Percentiles rank a stretch among this genome's conserved stretches.
These are phyloP conservation scores for Antitrichia curtipendula DNA, from an alignment of 225 moss, liverwort and hornwort genomes.

Conservation along the genomic window DNA sequence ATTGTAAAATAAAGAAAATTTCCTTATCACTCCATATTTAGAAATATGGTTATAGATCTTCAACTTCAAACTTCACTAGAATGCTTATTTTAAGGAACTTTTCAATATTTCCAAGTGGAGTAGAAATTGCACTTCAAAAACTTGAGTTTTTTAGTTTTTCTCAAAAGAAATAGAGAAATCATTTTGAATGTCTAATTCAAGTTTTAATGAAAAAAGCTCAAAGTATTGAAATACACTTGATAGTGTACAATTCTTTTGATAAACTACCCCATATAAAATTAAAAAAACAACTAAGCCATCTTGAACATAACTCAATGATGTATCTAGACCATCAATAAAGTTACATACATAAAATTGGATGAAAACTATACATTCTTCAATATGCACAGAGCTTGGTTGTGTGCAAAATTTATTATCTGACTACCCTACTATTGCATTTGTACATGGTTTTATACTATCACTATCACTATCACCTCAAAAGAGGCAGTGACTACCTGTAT, in stretches of 20 bases:
- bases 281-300: background rate
- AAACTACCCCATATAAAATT: background rate
- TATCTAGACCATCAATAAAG: background rate
- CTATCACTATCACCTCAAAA: too few species aligned
- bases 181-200: too few species aligned
- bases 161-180: too few species aligned
- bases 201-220: too few species aligned
- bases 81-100: background rate
- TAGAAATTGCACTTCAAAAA: too few species aligned
- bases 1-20: background rate
- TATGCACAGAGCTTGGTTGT: background rate
- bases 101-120: too few species aligned
- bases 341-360: background rate
- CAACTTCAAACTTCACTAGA: background rate
- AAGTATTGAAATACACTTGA: too few species aligned
- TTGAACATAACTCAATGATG: background rate
- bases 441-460: too few species aligned
- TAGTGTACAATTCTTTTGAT: background rate
- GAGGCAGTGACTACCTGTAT: too few species aligned
- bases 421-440: too few species aligned
- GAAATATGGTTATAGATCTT: rapidly evolving
- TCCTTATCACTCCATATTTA: background rate
- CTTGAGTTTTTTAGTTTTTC: too few species aligned
- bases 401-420: too few species aligned
- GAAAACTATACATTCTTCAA: background rate